Base-by-base conservation (phyloP, 257 asterid genomes). In the Ligustrum vulgare region DNA sequence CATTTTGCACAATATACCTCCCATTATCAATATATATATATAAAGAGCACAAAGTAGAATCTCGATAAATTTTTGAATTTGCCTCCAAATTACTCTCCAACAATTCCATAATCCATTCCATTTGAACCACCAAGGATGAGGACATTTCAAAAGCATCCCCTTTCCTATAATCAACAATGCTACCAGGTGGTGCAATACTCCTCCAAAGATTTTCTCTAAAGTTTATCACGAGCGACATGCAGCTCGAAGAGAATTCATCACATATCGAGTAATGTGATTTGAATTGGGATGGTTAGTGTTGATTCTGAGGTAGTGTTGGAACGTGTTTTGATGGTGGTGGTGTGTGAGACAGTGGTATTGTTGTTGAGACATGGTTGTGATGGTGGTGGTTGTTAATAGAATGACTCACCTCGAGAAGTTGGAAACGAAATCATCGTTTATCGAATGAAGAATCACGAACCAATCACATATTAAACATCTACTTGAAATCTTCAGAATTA, bases 1-100 rank as follows among this genome's bases (percentile, higher is more conserved):
- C 97, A 82, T 94, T 94, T 82, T 89, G 93, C 82, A 92, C 87
- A 66, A 94, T 92, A 82, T 94, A 95, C 74, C 91, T 85, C 77
- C 91, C 93, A 2, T 95, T 95, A 72, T 95, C 93, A 96, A 95
- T 95, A n/a, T n/a, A n/a, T 96, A 91, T 85, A 80, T 92, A 95
- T 37, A 95, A 85, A 37, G 94, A 84, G 75, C 90, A 84, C 80
- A 95, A 78, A 35, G 93, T 87, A 7, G 98, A 49, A 79, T 92
- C 98, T 87, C 82, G 82, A 65, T 95, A 95, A 66, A 86, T 78
- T 84, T 91, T 92, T 6, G 99, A 87, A 76, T 94, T 94, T 2
- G 95, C 89, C 88, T 92, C 98, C 84, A 92, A 80, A 82, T 94
- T 94, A 77, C 96, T 92, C 96, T 89, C 98, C 77, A 94, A 80